Base-by-base conservation (phyloP, 1,139 yeast species). In the Scheffersomyces parashehatae region DNA sequence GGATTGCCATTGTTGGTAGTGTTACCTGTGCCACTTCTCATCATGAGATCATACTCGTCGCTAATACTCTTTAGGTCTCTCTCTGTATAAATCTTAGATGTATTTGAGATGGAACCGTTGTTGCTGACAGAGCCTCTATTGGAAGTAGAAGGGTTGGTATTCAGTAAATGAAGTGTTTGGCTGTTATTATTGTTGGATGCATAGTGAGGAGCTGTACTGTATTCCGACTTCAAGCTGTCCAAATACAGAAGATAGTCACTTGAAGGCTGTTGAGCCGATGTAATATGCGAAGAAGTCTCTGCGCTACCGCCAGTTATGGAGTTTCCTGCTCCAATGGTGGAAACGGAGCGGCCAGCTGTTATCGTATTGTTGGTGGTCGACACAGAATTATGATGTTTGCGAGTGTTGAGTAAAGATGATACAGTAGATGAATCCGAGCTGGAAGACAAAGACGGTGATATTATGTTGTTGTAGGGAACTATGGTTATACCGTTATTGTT, bases 161-260 rank as follows among this genome's bases (percentile, higher is more conserved):
- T 53, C 45, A 2, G 56, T 51, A 31, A 47, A 46, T 10, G 54
- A 50, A 9, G 56, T 51, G 30, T 45, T 48, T 4, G 38, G 30
- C 13, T 42, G 40, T 32, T 40, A 28, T 44, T 44, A 26, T 40
- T 44, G 8, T 38, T 35, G 15, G 40, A 45, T 29, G 46, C 41
- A 20, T 31, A 31, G 35, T 31, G 35, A 14, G 35, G 35, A n/a
- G 35, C 24, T 14, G 24, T 31, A 6, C 35, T 20, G 35, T 31
- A 31, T 12, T 31, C 35, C 6, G 35, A 31, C 38, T 44, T 45
- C 36, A 59, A 46, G 13, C 53, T 48, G 28, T 53, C 52, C 43
- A 60, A 48, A 44, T 59, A 59, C 11, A 43, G 32, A 42, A 59
- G 62, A 44, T 60, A 59, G 39, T 57, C 62, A 40, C 55, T 53